Evolutionary conservation across 2,329 filamentous ascomycete genomes (phyloP), one percentile per base, ranked within the genome.

Genomic region (Talaromyces verruculosus): DNA sequence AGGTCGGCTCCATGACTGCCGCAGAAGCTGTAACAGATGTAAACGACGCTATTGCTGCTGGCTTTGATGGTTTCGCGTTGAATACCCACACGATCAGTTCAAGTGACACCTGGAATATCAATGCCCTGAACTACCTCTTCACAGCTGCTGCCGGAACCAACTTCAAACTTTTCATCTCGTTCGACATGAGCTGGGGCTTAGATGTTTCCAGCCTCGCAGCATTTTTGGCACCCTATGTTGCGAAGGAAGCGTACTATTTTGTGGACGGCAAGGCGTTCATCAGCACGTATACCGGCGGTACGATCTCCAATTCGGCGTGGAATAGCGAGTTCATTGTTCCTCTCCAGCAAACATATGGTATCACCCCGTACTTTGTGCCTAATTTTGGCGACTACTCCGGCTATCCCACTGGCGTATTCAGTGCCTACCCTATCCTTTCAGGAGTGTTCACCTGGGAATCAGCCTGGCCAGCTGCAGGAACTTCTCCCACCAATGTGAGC

Each of bases 41-140:
- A 5, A 57, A 47, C 13, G 62, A 64, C 19, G 62, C 62, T 5
- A 57, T 64, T 8, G 49, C 39, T 10, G 62, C 62, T 4, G 62
- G 62, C 11, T 64, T 64, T 19, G 62, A 64, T 8, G 62, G 62
- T 2, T 64, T 64, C 43, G 62, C 62, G 6, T 28, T 64, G 33
- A 64, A 64, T 53, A 64, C 62, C 11, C 62, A 64, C 43, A 64
- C 62, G 13, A 58, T 64, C 39, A 64, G 51, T 13, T 59, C 62
- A 30, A 64, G 39, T 19, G 62, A 64, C 41, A 59, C 62, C 2
- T 64, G 62, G 62, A 64, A 64, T 22, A 64, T 28, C 28, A 39
- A 64, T 30, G 62, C 62, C 1, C 11, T 64, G 13, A 33, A 43
- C 28, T 64, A 49, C 43, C 53, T 64, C 3, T 64, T 64, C 13